Base-by-base conservation (phyloP, 2,329 filamentous ascomycete genomes). In the Xylaria sp. region DNA sequence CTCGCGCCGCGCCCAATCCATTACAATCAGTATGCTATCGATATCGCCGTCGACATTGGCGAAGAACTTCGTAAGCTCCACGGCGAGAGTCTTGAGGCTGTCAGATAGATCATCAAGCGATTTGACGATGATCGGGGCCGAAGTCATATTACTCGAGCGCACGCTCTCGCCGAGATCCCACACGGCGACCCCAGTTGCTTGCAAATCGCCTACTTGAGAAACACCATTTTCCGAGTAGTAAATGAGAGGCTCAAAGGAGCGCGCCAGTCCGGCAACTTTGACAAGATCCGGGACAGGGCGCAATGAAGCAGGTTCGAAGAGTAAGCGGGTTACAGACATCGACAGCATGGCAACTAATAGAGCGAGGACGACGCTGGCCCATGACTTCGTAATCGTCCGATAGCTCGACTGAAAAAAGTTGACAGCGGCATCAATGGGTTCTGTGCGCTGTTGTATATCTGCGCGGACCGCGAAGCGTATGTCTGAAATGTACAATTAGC, bases 121-220 rank as follows among this genome's bases (percentile, higher is more conserved):
- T 72, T 88, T 86, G 47, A 96, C 93, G 70, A 98, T 97, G 72
- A 93, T 89, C 1, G 90, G 89, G 7, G 92, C 94, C 50, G 93
- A 94, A 15, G 92, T 94, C 92, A 97, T 94, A 77, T 97, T 97
- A 66, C 93, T 94, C 5, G 87, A 89, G 56, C 94, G 89, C 63
- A 97, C 92, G 71, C 91, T 96, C 84, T 97, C 95, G 65, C 93
- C 92, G 5, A 98, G 85, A 77, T 98, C 95, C 92, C 94, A 97
- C 29, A 98, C 94, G 0, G 95, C 95, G 36, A 97, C 90, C 49
- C 94, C 93, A 0, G 94, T 97, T 61, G 96, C 93, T 78, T 97
- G 94, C 55, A 98, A 83, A 70, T 96, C 93, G 65, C 91, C 90
- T 45, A 97, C 93, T 76, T 97, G 94, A 42, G 90, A 87, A 49